A percentile compares a stretch with the other conserved stretches of the same genome.
Evolutionary conservation across 2,329 filamentous ascomycete species (phyloP).

Genomic region (Colletotrichum sp.): DNA sequence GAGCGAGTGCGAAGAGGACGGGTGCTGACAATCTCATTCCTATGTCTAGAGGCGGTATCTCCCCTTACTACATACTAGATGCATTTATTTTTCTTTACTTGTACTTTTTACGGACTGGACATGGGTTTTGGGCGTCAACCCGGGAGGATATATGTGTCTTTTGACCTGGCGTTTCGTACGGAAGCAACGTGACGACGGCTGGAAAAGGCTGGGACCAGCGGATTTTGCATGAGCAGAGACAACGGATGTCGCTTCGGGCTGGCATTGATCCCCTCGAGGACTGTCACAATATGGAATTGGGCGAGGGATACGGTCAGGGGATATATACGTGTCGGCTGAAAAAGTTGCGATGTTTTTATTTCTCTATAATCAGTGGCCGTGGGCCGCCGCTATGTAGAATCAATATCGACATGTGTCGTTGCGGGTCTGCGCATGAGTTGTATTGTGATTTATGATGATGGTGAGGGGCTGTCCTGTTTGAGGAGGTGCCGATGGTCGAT

Average conservation of each 20-base stretch:
- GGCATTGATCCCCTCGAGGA: not conserved
- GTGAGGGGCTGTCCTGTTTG: not conserved
- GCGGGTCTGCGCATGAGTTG: not conserved
- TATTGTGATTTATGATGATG: not conserved
- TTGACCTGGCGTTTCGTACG: conserved; percentile 5
- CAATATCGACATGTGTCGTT: conserved; percentile 7
- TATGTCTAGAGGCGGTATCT: not conserved
- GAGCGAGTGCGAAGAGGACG: conserved; percentile 51
- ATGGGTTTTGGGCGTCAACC: not conserved
- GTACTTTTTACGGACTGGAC: conserved; percentile 7
- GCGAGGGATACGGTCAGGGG: not conserved
- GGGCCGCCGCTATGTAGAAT: conserved; percentile 8
- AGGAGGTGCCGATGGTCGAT: not conserved
- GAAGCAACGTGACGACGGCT: conserved; percentile 14
- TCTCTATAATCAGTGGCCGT: conserved; percentile 2
- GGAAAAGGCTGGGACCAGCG: conserved; percentile 17
- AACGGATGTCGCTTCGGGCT: not conserved
- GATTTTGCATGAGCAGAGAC: conserved; percentile 10
- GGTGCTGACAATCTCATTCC: conserved; percentile 5
- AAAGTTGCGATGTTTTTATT: conserved; percentile 3
- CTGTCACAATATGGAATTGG: not conserved
- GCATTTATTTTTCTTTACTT: not conserved
- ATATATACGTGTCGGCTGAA: conserved; percentile 3
- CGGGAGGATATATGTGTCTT: not conserved
- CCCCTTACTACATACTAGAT: conserved; percentile 9